Base-by-base conservation (phyloP, 306 rosid species). In the Quercus rubra region DNA sequence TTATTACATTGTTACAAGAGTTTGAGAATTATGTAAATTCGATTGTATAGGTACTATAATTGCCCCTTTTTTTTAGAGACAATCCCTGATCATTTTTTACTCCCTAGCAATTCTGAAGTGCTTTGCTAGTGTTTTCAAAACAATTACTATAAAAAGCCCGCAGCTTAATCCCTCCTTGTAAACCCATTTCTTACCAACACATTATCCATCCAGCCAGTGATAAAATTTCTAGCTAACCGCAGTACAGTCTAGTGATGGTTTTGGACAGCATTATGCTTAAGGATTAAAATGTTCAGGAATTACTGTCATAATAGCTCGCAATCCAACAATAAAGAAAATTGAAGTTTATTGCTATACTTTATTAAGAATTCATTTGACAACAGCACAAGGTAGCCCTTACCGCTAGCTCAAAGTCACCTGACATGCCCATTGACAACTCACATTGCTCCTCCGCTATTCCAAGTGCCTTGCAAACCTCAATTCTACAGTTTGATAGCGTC, bases 351-450 rank as follows among this genome's bases (percentile, higher is more conserved):
- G 27, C 51, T 35, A 33, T 67, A 13, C 8, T 49, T 67, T 3
- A 35, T 8, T 67, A 35, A 7, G 28, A 35, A 6, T 33, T 12
- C 41, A 21, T 61, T 43, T 63, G 19, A 58, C 70, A 31, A 17
- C 43, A 43, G 35, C 33, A 31, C 20, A 54, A 5, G 20, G 49
- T 8, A 25, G 33, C 31, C n/a, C 81, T 51, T 78, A 85, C 89
- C 78, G 89, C 85, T 78, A 83, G 76, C 78, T 88, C 91, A 74
- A 88, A 88, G 80, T 88, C 91, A 75, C 84, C 80, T 3, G 89
- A 88, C 91, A 88, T 88, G 83, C 89, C 91, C 87, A 88, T 85
- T 28, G 89, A 88, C 64, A 88, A 75, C 52, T 82, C 91, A 77
- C 83, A 83, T 28, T 70, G 82, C 38, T 85, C 87, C 74, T 85